Evolutionary conservation across 164 flowering plant genomes (phyloP), one percentile per base, ranked within the genome.

Genomic region (Hamamelis virginiana): DNA sequence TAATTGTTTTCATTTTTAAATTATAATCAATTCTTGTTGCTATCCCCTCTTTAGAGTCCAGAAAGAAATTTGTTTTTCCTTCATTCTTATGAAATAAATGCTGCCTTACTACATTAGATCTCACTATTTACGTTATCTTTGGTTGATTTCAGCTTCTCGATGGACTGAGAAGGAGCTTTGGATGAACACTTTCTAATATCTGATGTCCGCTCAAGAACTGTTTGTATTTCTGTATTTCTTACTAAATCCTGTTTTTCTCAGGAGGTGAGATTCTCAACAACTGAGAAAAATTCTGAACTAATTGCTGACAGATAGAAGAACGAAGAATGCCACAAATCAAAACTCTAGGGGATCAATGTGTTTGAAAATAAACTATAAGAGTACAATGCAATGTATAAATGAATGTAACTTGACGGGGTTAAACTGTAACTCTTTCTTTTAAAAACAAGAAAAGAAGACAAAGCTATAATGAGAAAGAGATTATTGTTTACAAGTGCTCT

Each of bases 91-190:
- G 45, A 60, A 28, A 33, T 13, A 27, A 33, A 16, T 16, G 63
- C 59, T 14, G 33, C 62, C 62, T 59, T 58, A 25, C 19, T 27
- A 58, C 26, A 16, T 26, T 60, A 28, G 21, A 60, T 44, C 44
- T 28, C 63, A 15, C 28, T 12, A 5, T 28, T 21, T 5, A 15
- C n/a, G n/a, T n/a, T 41, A 1, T 60, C 18, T 58, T 19, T n/a
- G 1, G 21, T 21, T 4, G 3, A 60, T 72, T 73, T 67, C 77
- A 80, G 82, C 69, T 79, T 59, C 71, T 80, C 62, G 69, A 66
- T 69, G 60, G 66, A 48, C 28, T 76, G 68, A 55, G 73, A 72
- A 61, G 63, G 69, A 68, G 77, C 67, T 66, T 43, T 43, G 53
- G 26, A 9, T 71, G 75, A 72, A 70, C 63, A 59, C 26, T 48